Percentiles rank a stretch among this genome's conserved stretches.
Evolutionary conservation across 78 protist species (phyloP).

Genomic region (Dictyostelium firmibasis): DNA sequence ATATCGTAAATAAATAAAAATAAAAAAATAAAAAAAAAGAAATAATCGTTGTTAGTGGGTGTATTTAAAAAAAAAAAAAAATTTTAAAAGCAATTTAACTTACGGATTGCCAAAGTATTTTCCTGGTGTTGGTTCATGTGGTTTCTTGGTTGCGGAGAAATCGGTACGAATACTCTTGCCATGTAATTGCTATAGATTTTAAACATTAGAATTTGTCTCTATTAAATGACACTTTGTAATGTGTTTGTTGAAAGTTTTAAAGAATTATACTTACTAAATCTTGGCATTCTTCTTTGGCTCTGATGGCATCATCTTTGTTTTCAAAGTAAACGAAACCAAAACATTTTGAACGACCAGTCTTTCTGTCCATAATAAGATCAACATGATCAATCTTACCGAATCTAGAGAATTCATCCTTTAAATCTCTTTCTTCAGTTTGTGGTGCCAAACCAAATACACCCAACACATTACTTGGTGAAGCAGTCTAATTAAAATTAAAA

Average conservation of each 20-base stretch:
- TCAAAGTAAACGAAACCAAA: constrained; percentile 77
- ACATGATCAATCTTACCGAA: constrained; percentile 69
- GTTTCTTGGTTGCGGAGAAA: constrained; percentile 47
- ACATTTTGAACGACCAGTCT: constrained; percentile 72
- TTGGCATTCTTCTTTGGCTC: constrained; percentile 59
- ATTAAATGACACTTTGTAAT: neutral
- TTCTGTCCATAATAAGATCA: constrained; percentile 62
- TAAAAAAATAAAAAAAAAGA: neutral
- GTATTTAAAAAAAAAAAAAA: neutral
- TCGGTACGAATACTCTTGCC: constrained; percentile 69
- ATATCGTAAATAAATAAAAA: neutral
- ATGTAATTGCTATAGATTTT: neutral
- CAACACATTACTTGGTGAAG: constrained; percentile 56
- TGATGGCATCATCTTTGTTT: constrained; percentile 32
- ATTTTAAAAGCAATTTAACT: neutral
- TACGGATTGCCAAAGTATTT: constrained; percentile 61
- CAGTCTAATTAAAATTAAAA: constrained; percentile 15
- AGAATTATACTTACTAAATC: neutral
- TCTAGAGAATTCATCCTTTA: constrained; percentile 35
- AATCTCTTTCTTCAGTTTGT: constrained; percentile 11
- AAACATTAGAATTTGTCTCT: neutral
- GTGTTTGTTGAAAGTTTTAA: neutral
- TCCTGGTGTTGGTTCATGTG: constrained; percentile 79
- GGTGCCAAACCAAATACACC: constrained; percentile 77
- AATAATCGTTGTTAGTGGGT: neutral